Evolutionary conservation across 1,284 basidiomycete genomes (phyloP).

Genomic region (Leccinum holopus): DNA sequence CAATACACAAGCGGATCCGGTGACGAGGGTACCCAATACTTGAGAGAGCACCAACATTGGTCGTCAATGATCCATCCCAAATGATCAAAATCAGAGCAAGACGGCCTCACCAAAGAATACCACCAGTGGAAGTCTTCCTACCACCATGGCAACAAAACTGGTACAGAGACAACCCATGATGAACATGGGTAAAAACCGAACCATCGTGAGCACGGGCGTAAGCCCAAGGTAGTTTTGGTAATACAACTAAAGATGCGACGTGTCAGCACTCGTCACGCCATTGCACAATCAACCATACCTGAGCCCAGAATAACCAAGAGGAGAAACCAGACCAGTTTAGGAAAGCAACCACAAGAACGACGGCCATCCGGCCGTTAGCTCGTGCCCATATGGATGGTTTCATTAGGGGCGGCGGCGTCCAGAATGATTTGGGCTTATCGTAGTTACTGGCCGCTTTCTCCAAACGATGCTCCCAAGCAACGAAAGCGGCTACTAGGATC

Average conservation of each 20-base stretch:
- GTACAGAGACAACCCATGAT: constrained; percentile 69
- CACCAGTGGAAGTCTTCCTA: constrained; percentile 55
- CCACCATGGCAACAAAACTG: constrained; percentile 64
- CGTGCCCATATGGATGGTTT: constrained; percentile 59
- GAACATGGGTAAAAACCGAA: constrained; percentile 78
- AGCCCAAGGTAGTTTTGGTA: constrained; percentile 63
- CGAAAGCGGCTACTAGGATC: constrained; percentile 51
- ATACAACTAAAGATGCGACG: constrained; percentile 45
- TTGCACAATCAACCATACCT: constrained; percentile 31
- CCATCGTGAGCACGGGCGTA: constrained; percentile 65
- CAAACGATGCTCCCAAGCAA: constrained; percentile 61
- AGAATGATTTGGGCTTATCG: constrained; percentile 28
- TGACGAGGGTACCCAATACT: constrained; percentile 61
- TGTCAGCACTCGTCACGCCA: constrained; percentile 9
- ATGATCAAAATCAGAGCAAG: background rate
- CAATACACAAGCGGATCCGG: constrained; percentile 63
- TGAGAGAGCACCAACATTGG: background rate
- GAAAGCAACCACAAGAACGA: constrained; percentile 60
- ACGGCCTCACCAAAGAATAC: constrained; percentile 51
- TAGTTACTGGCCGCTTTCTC: constrained; percentile 35
- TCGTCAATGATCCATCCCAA: background rate
- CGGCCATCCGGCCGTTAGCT: constrained; percentile 58
- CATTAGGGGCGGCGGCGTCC: constrained; percentile 62
- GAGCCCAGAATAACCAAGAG: constrained; percentile 49
- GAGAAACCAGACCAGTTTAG: constrained; percentile 62